Evolutionary conservation across 192 early-diverging fungal species (phyloP), one percentile per base, ranked within the genome.

Genomic region (Coemansia erecta): DNA sequence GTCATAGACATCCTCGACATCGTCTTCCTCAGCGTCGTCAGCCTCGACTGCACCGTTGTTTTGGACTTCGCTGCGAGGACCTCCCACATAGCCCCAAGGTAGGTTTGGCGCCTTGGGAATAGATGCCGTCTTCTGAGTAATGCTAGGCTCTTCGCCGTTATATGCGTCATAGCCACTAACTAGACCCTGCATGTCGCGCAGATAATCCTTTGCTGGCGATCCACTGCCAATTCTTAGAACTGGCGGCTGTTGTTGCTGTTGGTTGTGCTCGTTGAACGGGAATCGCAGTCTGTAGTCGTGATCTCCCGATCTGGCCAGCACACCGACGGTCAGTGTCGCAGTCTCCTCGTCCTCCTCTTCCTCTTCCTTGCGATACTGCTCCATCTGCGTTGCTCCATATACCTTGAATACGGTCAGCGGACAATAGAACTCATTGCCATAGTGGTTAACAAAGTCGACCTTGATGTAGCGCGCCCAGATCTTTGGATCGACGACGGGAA

Each of bases 401-500:
- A 94, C 95, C 43, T 88, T 81, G 26, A 99, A 63, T 40, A 92
- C 73, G 26, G 84, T 94, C 8, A 99, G 50, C 10, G 97, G 97
- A 64, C 97, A 99, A 59, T 94, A 98, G 63, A 88, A 92, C 72
- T 99, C 93, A 18, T 74, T 70, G 24, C 97, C 92, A 69, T 98
- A 94, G 58, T 96, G 90, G 14, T 84, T 85, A 13, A 89, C 13
- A 63, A 99, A 94, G 58, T 95, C 93, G 43, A 98, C 84, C 42
- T 88, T 84, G 18, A 99, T 71, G 58, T 92, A 99, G 13, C 89
- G 85, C 8, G 89, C 85, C 85, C 91, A 97, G 26, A 89, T 84
- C 18, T 80, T 69, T 7, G 89, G 89, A 44, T 89, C 82, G 18
- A 72, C 55, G 0, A 95, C 89, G 51, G 82, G 85, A 66, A 98